Conservation (phyloP, 768 basidiomycete genomes). For the Strobilomyces echinocephalus region DNA sequence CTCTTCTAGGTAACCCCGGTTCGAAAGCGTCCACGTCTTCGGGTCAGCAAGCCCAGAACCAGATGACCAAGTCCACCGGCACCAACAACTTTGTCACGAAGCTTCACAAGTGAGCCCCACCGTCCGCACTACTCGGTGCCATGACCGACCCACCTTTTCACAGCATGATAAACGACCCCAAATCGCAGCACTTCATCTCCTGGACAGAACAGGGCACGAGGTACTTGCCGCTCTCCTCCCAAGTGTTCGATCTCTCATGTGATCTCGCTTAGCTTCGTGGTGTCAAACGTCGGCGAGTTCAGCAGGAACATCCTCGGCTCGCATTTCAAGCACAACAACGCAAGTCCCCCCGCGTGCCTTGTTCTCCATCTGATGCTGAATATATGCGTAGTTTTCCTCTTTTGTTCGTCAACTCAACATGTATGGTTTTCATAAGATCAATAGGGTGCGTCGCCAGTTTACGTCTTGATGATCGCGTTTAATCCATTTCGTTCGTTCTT, state of each 20-base stretch:
- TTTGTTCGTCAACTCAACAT: conserved; percentile 95
- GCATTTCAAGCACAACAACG: conserved; percentile 90
- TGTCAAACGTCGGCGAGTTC: conserved; percentile 83
- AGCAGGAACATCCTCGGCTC: conserved; percentile 78
- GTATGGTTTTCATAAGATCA: conserved; percentile 95
- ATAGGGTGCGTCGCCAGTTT: conserved; percentile 50
- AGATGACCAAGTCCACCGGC: conserved; percentile 60
- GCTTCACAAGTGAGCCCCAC: conserved; percentile 68
- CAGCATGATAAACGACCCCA: conserved; percentile 85
- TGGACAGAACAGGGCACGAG: conserved; percentile 82
- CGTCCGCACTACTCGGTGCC: not conserved
- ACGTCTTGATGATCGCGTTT: conserved; percentile 11
- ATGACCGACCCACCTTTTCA: not conserved
- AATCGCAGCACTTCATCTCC: conserved; percentile 72
- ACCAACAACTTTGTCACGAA: conserved; percentile 86
- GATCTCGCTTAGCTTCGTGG: conserved; percentile 54
- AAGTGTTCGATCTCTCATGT: not conserved
- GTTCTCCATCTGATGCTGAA: conserved; percentile 4
- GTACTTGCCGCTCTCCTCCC: conserved; percentile 20
- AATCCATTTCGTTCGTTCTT: too few relatives aligned
- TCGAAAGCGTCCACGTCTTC: conserved; percentile 17
- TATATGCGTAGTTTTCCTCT: conserved; percentile 68
- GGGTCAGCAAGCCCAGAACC: conserved; percentile 41
- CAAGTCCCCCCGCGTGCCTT: conserved; percentile 31
- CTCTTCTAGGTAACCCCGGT: conserved; percentile 5